phyloP scores from a whole-genome alignment of 352 stramenopile genomes.

The Phytopythium delawarense region DNA sequence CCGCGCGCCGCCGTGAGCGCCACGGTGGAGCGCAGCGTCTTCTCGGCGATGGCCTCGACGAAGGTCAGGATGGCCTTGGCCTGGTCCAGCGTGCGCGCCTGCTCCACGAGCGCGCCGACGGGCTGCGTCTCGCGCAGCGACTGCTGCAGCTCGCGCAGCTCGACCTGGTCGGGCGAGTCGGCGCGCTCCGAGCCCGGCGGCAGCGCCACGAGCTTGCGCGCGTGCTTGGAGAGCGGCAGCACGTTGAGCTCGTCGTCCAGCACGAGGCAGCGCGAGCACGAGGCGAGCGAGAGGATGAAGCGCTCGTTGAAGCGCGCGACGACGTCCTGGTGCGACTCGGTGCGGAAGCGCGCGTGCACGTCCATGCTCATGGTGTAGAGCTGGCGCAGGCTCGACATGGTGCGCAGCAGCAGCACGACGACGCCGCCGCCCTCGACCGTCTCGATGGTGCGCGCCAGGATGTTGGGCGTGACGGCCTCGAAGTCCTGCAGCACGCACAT shows the following conservation, averaged over 20 bases:
- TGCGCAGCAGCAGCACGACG: slow-evolving; percentile 96
- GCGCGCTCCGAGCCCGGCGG: slow-evolving; percentile 50
- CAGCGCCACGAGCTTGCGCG: slow-evolving; percentile 87
- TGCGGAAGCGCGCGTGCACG: slow-evolving; percentile 89
- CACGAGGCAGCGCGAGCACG: slow-evolving; percentile 95
- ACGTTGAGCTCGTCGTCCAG: slow-evolving; percentile 99
- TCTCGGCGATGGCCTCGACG: slow-evolving; percentile 97
- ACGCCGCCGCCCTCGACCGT: slow-evolving; percentile 98
- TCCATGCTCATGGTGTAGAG: slow-evolving; percentile 99
- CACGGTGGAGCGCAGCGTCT: slow-evolving; percentile 92
- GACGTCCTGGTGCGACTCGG: slow-evolving; percentile 92
- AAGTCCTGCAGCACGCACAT: slow-evolving; percentile 99
- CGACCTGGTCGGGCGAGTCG: slow-evolving; percentile 73
- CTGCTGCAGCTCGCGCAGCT: slow-evolving; percentile 93
- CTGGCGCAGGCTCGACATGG: slow-evolving; percentile 98
- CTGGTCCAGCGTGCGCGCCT: slow-evolving; percentile 95
- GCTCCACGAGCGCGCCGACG: slow-evolving; percentile 92
- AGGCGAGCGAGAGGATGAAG: slow-evolving; percentile 97
- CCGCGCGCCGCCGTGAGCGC: slow-evolving; percentile 91
- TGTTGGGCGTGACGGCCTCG: slow-evolving; percentile 98
- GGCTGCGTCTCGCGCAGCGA: slow-evolving; percentile 95
- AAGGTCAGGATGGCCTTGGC: slow-evolving; percentile 96
- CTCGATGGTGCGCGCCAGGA: slow-evolving; percentile 99
- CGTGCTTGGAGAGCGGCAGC: slow-evolving; percentile 93
- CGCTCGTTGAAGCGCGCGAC: slow-evolving; percentile 99